These are phyloP conservation scores for Kitagawia praeruptora DNA, from an alignment of 129 eudicot genomes.

Conservation along the genomic window DNA sequence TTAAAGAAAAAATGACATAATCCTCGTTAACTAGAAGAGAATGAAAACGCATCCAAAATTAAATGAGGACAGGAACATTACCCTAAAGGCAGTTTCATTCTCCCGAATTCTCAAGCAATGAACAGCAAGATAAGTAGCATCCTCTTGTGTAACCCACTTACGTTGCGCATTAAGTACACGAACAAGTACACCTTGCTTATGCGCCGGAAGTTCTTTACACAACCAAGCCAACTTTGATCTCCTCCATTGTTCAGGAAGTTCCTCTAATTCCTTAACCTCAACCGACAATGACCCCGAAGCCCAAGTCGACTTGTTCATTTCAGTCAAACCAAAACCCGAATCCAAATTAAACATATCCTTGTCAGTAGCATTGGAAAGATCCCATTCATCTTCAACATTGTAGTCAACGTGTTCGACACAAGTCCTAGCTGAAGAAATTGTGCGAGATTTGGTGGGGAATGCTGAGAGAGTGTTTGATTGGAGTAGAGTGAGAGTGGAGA, in stretches of 20 bases:
- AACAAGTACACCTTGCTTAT: constrained; percentile 43
- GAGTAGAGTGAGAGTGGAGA: constrained; percentile 11
- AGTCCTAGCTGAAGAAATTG: constrained; percentile 26
- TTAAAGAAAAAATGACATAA: not conserved
- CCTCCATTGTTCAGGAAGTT: constrained; percentile 92
- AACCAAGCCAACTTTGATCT: constrained; percentile 86
- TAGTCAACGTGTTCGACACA: constrained; percentile 38
- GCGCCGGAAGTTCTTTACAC: constrained; percentile 82
- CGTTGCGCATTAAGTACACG: constrained; percentile 68
- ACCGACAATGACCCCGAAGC: constrained; percentile 25
- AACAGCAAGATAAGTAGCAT: constrained; percentile 63
- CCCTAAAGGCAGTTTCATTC: constrained; percentile 76
- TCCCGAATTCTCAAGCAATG: constrained; percentile 91
- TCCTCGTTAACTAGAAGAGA: not conserved
- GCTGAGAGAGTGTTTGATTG: constrained; percentile 3
- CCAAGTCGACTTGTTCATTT: constrained; percentile 16
- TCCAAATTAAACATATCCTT: constrained; percentile 34
- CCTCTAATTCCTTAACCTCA: constrained; percentile 70
- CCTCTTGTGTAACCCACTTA: constrained; percentile 83
- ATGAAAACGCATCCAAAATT: not conserved
- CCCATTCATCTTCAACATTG: constrained; percentile 14
- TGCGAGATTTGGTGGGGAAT: constrained; percentile 10
- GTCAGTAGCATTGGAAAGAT: constrained; percentile 18
- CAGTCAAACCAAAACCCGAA: constrained; percentile 30
- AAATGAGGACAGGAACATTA: constrained; percentile 14